Evolutionary conservation across 805 yeast species (phyloP).

Genomic region (Nakazawaea siamensis): DNA sequence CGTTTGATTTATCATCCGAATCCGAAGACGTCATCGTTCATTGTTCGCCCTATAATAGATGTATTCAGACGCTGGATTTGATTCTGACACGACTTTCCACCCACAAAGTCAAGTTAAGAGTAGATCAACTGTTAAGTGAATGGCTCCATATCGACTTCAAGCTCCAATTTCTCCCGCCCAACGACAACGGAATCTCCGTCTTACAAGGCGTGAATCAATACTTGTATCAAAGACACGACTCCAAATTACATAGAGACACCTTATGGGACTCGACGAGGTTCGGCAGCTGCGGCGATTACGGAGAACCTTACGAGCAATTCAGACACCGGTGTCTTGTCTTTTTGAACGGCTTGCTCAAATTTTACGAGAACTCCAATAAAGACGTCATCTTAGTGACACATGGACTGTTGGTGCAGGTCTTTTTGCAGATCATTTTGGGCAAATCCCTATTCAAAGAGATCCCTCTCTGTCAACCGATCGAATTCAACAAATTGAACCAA

Average conservation of each 20-base stretch:
- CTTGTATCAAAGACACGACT: conserved; percentile 18
- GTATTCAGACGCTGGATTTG: conserved; percentile 32
- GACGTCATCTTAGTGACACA: conserved; percentile 30
- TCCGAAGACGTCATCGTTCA: conserved; percentile 22
- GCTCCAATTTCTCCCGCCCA: conserved; percentile 31
- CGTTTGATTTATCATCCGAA: conserved; percentile 17
- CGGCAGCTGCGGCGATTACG: conserved; percentile 36
- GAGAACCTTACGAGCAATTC: conserved; percentile 29
- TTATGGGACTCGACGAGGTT: conserved; percentile 25
- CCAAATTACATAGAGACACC: conserved; percentile 18
- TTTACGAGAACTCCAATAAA: conserved; percentile 23
- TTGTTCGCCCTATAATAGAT: conserved; percentile 35
- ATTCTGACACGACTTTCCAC: conserved; percentile 12
- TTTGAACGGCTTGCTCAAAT: conserved; percentile 24
- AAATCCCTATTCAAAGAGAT: conserved; percentile 31
- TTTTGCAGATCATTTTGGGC: conserved; percentile 28
- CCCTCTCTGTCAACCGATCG: conserved; percentile 27
- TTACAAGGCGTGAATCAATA: conserved; percentile 30
- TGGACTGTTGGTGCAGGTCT: conserved; percentile 33
- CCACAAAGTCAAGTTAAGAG: conserved; percentile 18
- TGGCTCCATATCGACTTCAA: conserved; percentile 35
- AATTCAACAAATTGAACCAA: conserved; percentile 4
- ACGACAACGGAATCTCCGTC: conserved; percentile 34
- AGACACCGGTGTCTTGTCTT: conserved; percentile 27
- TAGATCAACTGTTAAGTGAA: conserved; percentile 34